These are phyloP conservation scores for Fusarium armeniacum DNA, from an alignment of 2,329 filamentous ascomycete species.

Conservation along the genomic window DNA sequence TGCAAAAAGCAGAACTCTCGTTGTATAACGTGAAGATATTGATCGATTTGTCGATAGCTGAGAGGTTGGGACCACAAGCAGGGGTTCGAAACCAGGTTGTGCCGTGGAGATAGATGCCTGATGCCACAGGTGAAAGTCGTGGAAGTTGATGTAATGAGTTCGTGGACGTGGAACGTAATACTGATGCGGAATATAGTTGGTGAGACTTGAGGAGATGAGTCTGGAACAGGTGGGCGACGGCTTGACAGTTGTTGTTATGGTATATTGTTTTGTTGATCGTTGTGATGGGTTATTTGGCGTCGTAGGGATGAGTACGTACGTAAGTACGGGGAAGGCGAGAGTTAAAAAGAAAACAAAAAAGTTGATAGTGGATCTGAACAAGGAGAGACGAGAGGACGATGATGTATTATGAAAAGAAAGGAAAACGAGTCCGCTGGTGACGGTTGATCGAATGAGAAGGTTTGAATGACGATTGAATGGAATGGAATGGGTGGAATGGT, in stretches of 20 bases:
- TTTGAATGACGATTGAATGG: constrained; percentile 25
- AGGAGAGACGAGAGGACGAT: constrained; percentile 8
- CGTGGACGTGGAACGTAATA: constrained; percentile 27
- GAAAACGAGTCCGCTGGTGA: not conserved
- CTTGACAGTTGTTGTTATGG: constrained; percentile 22
- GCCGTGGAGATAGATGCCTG: constrained; percentile 20
- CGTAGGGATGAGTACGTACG: not conserved
- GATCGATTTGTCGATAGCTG: constrained; percentile 34
- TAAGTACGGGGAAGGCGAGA: not conserved
- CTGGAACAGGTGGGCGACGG: constrained; percentile 22
- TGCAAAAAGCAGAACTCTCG: constrained; percentile 21
- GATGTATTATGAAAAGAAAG: constrained; percentile 16
- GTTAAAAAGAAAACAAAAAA: constrained; percentile 1
- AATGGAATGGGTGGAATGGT: constrained; percentile 24
- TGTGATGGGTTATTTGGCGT: constrained; percentile 9
- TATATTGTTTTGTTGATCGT: constrained; percentile 33
- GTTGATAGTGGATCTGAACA: not conserved
- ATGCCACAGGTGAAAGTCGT: constrained; percentile 29
- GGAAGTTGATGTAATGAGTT: constrained; percentile 20
- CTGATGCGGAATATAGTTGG: constrained; percentile 26
- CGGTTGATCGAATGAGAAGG: constrained; percentile 16
- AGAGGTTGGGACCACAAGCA: constrained; percentile 43
- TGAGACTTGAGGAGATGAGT: constrained; percentile 38
- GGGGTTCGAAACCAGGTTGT: constrained; percentile 41
- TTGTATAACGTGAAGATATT: constrained; percentile 28